These are phyloP conservation scores for Agapanthus africanus DNA, from an alignment of 106 monocot species.

Conservation along the genomic window DNA sequence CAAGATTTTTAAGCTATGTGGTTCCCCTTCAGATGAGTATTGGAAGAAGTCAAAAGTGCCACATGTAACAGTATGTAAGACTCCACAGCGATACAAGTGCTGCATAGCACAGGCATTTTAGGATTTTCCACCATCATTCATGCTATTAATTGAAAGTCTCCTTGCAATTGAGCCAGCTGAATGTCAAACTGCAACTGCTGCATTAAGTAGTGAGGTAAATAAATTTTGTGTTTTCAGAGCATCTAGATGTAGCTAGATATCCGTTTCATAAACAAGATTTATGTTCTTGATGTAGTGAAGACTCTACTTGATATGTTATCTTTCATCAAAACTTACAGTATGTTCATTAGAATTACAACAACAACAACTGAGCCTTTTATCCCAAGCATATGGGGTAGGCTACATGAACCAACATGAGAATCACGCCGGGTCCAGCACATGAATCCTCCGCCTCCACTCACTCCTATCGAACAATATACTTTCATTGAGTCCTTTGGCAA, in stretches of 20 bases:
- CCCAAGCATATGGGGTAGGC: too few species aligned
- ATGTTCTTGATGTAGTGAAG: neutral
- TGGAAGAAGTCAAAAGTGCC: conserved; percentile 24
- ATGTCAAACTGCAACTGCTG: conserved; percentile 28
- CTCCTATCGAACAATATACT: too few species aligned
- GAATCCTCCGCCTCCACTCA: too few species aligned
- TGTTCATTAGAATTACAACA: too few species aligned
- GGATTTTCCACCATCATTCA: conserved; percentile 24
- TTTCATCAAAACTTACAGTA: neutral
- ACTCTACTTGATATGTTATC: neutral
- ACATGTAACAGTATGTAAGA: conserved; percentile 24
- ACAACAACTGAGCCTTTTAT: too few species aligned
- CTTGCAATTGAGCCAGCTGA: conserved; percentile 28
- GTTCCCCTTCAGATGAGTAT: conserved; percentile 22
- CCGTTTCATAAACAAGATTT: neutral
- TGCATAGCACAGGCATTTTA: conserved; percentile 25
- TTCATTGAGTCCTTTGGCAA: too few species aligned
- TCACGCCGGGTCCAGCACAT: too few species aligned
- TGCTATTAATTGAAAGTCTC: conserved; percentile 24
- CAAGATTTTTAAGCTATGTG: conserved; percentile 36
- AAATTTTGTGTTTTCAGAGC: conserved; percentile 7
- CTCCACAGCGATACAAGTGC: conserved; percentile 30
- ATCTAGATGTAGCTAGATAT: neutral
- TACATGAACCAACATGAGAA: too few species aligned
- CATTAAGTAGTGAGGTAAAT: conserved; percentile 26